Percentiles rank a stretch among this genome's conserved stretches.
Evolutionary conservation across 768 basidiomycete species (phyloP).

Genomic region (Lactarius evosmus): DNA sequence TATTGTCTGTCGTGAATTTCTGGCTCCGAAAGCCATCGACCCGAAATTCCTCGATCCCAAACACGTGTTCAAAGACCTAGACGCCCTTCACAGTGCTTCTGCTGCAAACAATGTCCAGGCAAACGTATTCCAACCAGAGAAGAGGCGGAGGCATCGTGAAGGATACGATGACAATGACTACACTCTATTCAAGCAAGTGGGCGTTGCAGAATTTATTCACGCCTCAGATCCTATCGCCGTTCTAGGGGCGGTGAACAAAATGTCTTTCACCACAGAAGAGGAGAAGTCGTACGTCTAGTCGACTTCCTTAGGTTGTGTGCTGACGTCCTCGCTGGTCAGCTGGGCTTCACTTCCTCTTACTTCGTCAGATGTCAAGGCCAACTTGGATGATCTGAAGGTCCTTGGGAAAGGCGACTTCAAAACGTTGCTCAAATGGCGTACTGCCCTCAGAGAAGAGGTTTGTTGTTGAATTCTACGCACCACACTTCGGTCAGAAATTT

Average conservation of each 20-base stretch:
- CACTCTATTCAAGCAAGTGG: slow-evolving; percentile 74
- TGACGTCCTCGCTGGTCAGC: slow-evolving; percentile 37
- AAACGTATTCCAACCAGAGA: slow-evolving; percentile 97
- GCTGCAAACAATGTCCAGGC: slow-evolving; percentile 68
- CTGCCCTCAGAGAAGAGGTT: slow-evolving; percentile 85
- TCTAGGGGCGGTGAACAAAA: slow-evolving; percentile 74
- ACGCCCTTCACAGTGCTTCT: slow-evolving; percentile 51
- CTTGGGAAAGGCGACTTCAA: slow-evolving; percentile 99
- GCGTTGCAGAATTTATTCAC: slow-evolving; percentile 69
- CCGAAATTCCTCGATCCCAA: slow-evolving; percentile 97
- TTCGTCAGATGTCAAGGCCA: slow-evolving; percentile 73
- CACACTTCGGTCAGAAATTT: background rate
- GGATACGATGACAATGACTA: slow-evolving; percentile 96
- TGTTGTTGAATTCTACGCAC: slow-evolving; percentile 27
- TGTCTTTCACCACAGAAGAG: slow-evolving; percentile 75
- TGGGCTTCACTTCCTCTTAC: slow-evolving; percentile 75
- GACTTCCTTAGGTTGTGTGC: slow-evolving; percentile 6
- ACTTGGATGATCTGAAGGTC: slow-evolving; percentile 91
- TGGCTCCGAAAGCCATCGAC: slow-evolving; percentile 93
- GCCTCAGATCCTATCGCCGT: slow-evolving; percentile 70
- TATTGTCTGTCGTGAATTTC: slow-evolving; percentile 94
- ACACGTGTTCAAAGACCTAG: slow-evolving; percentile 94
- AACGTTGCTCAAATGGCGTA: slow-evolving; percentile 84
- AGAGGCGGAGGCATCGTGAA: slow-evolving; percentile 87
- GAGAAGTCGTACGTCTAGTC: slow-evolving; percentile 64